Conservation (phyloP, 306 rosid species). For the Quercus alba region DNA sequence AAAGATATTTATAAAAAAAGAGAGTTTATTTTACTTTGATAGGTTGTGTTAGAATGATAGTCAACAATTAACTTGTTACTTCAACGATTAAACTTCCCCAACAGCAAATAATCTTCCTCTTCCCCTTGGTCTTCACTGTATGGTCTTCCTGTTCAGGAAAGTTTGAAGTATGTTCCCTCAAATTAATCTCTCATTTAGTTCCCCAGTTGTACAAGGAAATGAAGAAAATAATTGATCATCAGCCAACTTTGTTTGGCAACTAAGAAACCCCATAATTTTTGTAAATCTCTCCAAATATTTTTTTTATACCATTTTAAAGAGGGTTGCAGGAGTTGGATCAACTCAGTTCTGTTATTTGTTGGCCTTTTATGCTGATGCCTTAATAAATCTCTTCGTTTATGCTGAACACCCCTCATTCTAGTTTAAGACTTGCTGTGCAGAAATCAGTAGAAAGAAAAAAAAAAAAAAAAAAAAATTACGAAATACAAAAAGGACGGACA, state of each 20-base stretch:
- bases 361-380: background rate
- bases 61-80: background rate
- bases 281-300: background rate
- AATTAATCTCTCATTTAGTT: background rate
- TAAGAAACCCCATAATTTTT: background rate
- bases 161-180: no score
- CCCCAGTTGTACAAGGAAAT: background rate
- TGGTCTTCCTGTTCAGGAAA: no score
- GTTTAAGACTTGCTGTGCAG: background rate
- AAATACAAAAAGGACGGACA: background rate
- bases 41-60: background rate
- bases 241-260: background rate
- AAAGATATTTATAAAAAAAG: no score
- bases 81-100: background rate
- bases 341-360: background rate
- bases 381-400: background rate
- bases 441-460: background rate
- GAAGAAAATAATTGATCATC: background rate
- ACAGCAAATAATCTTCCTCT: background rate
- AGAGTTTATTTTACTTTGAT: background rate
- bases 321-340: background rate
- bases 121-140: background rate
- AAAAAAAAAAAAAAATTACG: background rate
- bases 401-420: background rate
- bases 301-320: background rate